Evolutionary conservation across 768 basidiomycete species (phyloP).

Genomic region (Mycena maculata): DNA sequence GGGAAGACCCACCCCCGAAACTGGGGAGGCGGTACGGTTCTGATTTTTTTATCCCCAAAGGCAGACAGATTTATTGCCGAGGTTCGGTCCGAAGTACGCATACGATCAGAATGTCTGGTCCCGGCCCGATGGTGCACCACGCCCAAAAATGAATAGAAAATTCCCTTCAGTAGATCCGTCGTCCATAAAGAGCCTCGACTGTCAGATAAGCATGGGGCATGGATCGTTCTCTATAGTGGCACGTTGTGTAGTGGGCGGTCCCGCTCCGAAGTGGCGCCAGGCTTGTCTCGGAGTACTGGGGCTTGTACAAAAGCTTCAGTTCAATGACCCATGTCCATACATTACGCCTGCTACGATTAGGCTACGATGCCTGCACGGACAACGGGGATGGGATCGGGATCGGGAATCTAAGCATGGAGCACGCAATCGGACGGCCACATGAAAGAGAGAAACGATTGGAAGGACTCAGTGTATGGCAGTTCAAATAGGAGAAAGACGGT

Average conservation of each 20-base stretch:
- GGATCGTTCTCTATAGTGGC: background rate
- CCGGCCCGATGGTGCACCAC: too few species aligned
- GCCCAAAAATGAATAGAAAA: too few species aligned
- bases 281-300: background rate
- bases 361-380: background rate
- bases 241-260: background rate
- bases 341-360: background rate
- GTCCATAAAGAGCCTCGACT: background rate
- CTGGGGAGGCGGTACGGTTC: too few species aligned
- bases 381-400: background rate
- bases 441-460: background rate
- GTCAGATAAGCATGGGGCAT: background rate
- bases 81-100: too few species aligned
- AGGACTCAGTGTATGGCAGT: background rate
- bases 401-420: conserved; percentile 3
- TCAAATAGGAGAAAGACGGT: background rate
- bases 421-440: conserved; percentile 2
- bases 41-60: too few species aligned
- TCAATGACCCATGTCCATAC: background rate
- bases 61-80: too few species aligned
- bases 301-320: background rate
- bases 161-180: too few species aligned
- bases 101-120: too few species aligned
- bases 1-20: too few species aligned
- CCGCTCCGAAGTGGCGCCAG: background rate